Evolutionary conservation across 306 rosid species (phyloP).

Genomic region (Inga leiocalycina): DNA sequence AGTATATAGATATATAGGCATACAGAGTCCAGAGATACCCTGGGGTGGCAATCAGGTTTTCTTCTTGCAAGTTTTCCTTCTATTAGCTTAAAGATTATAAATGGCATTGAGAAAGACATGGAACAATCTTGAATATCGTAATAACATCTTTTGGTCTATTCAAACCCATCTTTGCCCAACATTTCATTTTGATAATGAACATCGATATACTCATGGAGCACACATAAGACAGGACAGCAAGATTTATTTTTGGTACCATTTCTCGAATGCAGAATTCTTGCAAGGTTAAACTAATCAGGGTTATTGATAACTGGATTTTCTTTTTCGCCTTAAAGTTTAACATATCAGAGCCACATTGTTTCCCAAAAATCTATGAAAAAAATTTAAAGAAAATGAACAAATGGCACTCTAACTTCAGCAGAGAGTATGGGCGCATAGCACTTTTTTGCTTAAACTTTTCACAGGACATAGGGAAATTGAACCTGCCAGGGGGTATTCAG

Average conservation of each 20-base stretch:
- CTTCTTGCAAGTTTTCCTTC: neutral
- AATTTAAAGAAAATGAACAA: neutral
- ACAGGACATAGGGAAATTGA: neutral
- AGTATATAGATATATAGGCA: neutral
- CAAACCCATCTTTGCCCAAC: neutral
- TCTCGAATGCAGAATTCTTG: neutral
- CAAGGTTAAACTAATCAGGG: neutral
- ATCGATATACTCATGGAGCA: neutral
- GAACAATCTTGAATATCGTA: neutral
- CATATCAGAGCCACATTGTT: neutral
- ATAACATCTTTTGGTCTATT: neutral
- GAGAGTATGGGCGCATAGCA: neutral
- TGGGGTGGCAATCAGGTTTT: conserved; percentile 3
- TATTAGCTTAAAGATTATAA: neutral
- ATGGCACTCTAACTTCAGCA: neutral
- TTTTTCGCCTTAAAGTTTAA: neutral
- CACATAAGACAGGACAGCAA: neutral
- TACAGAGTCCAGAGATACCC: neutral
- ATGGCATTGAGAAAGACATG: neutral
- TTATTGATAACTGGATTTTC: neutral
- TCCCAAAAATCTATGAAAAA: neutral
- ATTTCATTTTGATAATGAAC: neutral
- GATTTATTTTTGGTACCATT: neutral
- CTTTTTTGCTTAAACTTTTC: neutral
- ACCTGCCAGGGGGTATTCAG: neutral